phyloP scores from a whole-genome alignment of 1,284 basidiomycete species.

The Testicularia cyperi region DNA sequence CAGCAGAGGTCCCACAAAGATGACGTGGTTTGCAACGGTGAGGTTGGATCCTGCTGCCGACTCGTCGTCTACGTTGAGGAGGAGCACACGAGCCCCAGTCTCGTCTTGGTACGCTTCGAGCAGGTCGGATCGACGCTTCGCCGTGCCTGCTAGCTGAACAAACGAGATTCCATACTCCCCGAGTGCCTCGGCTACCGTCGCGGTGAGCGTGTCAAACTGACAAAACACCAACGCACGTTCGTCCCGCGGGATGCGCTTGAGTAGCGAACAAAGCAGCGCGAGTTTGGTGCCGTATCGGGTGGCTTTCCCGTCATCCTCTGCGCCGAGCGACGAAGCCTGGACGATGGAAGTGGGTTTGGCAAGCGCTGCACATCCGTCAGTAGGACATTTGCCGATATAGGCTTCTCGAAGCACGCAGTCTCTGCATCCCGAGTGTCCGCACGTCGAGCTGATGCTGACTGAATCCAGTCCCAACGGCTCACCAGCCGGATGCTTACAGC shows the following conservation, averaged over 20 bases:
- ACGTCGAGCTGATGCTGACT: constrained; percentile 36
- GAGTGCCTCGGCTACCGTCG: constrained; percentile 83
- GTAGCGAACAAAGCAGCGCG: constrained; percentile 77
- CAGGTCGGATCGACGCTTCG: constrained; percentile 56
- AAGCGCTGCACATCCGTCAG: constrained; percentile 32
- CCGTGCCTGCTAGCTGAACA: constrained; percentile 78
- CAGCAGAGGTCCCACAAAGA: constrained; percentile 88
- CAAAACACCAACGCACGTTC: constrained; percentile 88
- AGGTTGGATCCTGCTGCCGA: constrained; percentile 89
- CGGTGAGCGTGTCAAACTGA: constrained; percentile 88
- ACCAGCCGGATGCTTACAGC: constrained; percentile 22
- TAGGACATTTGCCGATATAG: constrained; percentile 42
- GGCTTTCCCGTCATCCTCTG: constrained; percentile 65
- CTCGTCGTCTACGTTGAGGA: constrained; percentile 89
- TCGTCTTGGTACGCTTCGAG: constrained; percentile 69
- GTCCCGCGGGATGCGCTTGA: constrained; percentile 74
- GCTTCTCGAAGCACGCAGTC: constrained; percentile 40
- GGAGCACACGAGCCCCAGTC: constrained; percentile 70
- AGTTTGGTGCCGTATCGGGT: constrained; percentile 81
- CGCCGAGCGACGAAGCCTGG: constrained; percentile 33
- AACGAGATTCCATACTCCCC: constrained; percentile 72
- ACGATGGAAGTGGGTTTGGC: constrained; percentile 43
- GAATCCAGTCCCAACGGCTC: constrained; percentile 16
- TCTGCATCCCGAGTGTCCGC: constrained; percentile 42
- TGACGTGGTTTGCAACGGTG: constrained; percentile 88